phyloP scores from a whole-genome alignment of 495 filamentous ascomycete genomes.

The Neurospora tetraspora region DNA sequence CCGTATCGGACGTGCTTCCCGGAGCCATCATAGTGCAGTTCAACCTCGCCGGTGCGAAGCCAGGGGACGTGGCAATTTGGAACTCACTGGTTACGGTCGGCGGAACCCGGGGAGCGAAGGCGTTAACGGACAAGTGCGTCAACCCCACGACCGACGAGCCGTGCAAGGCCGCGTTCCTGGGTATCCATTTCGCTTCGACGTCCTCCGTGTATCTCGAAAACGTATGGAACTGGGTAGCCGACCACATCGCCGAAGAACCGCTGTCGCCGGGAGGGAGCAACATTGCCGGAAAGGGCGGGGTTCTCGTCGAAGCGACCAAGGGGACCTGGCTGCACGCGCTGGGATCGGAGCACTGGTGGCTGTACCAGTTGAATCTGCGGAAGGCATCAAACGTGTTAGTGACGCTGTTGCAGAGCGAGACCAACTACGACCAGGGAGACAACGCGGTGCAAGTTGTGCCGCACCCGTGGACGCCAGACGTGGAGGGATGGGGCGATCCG shows the following conservation, averaged over 20 bases:
- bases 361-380: constrained; percentile 68
- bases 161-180: constrained; percentile 58
- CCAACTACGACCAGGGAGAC: constrained; percentile 82
- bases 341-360: constrained; percentile 60
- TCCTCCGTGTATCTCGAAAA: constrained; percentile 59
- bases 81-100: constrained; percentile 53
- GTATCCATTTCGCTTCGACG: constrained; percentile 50
- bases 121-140: constrained; percentile 28
- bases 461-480: constrained; percentile 40
- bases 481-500: constrained; percentile 39
- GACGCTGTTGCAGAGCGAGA: constrained; percentile 76
- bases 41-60: constrained; percentile 46
- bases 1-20: constrained; percentile 33
- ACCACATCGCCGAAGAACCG: constrained; percentile 56
- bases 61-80: constrained; percentile 52
- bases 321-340: constrained; percentile 61
- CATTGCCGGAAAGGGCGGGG: constrained; percentile 36
- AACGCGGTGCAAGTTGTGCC: constrained; percentile 41
- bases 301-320: constrained; percentile 46
- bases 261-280: constrained; percentile 29
- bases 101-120: constrained; percentile 40
- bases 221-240: constrained; percentile 61
- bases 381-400: constrained; percentile 69
- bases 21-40: constrained; percentile 43
- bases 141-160: constrained; percentile 33